Evolutionary conservation across 2,329 filamentous ascomycete species (phyloP).

Genomic region (Stagonosporopsis chrysanthemi): DNA sequence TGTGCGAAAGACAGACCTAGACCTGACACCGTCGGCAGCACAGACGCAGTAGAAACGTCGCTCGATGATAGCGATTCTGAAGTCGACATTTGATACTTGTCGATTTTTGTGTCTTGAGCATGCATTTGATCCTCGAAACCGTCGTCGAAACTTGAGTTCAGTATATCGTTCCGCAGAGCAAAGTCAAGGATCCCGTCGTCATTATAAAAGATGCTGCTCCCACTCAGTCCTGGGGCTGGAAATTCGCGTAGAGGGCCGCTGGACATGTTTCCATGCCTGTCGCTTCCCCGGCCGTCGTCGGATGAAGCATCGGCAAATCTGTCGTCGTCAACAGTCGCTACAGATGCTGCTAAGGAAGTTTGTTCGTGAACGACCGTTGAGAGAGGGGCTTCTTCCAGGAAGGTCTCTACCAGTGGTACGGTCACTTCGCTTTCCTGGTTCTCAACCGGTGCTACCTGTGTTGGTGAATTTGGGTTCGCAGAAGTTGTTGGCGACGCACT

Average conservation of each 20-base stretch:
- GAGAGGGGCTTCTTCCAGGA: slow-evolving; percentile 4
- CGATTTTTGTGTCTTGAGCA: slow-evolving; percentile 7
- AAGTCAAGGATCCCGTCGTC: slow-evolving; percentile 47
- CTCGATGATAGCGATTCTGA: slow-evolving; percentile 28
- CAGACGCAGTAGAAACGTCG: slow-evolving; percentile 25
- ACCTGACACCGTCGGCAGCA: slow-evolving; percentile 36
- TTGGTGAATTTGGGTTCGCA: slow-evolving; percentile 3
- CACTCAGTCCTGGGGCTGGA: slow-evolving; percentile 28
- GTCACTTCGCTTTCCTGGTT: neutral
- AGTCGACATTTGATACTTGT: slow-evolving; percentile 18
- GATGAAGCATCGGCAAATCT: slow-evolving; percentile 53
- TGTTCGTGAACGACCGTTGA: neutral
- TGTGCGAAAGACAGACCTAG: slow-evolving; percentile 30
- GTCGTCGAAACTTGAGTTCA: slow-evolving; percentile 36
- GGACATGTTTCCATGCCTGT: slow-evolving; percentile 15
- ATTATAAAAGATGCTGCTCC: slow-evolving; percentile 44
- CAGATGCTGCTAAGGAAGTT: slow-evolving; percentile 28
- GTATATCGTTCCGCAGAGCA: slow-evolving; percentile 42
- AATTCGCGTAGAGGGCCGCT: slow-evolving; percentile 20
- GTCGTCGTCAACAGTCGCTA: slow-evolving; percentile 49
- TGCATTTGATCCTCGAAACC: slow-evolving; percentile 12
- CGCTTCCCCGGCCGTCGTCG: slow-evolving; percentile 40
- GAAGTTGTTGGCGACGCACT: neutral
- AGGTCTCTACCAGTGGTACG: neutral
- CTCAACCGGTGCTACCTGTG: slow-evolving; percentile 9